These are phyloP conservation scores for Ilyonectria sp. DNA, from an alignment of 2,329 filamentous ascomycete species.

Conservation along the genomic window DNA sequence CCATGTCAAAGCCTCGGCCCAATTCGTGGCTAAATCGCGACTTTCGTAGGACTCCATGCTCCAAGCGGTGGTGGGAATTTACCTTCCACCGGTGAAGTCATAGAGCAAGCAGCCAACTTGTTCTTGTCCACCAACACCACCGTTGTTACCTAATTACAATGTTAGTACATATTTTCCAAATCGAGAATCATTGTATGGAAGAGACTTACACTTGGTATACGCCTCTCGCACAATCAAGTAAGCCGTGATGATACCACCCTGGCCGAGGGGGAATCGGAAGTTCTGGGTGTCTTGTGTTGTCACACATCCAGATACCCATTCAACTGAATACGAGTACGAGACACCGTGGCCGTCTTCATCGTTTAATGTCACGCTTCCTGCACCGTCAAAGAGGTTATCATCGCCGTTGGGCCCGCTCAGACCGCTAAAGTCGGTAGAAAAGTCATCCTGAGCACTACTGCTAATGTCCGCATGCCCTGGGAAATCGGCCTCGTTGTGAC, in stretches of 20 bases:
- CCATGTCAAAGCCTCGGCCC: too few relatives aligned
- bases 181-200: constrained; percentile 10
- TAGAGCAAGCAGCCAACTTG: constrained; percentile 28
- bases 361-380: constrained; percentile 10
- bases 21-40: neutral
- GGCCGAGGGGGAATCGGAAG: constrained; percentile 38
- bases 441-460: constrained; percentile 22
- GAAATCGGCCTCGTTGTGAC: constrained; percentile 37
- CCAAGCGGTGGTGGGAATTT: neutral
- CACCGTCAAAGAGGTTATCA: constrained; percentile 8
- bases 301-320: constrained; percentile 40
- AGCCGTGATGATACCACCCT: constrained; percentile 33
- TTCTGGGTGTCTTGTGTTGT: constrained; percentile 31
- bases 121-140: constrained; percentile 22
- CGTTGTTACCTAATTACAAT: constrained; percentile 12
- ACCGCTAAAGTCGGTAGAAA: constrained; percentile 19
- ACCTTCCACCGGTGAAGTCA: constrained; percentile 14
- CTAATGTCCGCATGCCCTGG: constrained; percentile 36
- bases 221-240: constrained; percentile 40
- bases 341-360: constrained; percentile 30
- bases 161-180: neutral
- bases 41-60: neutral
- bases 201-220: constrained; percentile 40
- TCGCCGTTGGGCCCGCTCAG: constrained; percentile 1
- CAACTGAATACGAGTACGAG: constrained; percentile 35